These are phyloP conservation scores for Daldinia sp. DNA, from an alignment of 2,329 filamentous ascomycete genomes.

Conservation along the genomic window DNA sequence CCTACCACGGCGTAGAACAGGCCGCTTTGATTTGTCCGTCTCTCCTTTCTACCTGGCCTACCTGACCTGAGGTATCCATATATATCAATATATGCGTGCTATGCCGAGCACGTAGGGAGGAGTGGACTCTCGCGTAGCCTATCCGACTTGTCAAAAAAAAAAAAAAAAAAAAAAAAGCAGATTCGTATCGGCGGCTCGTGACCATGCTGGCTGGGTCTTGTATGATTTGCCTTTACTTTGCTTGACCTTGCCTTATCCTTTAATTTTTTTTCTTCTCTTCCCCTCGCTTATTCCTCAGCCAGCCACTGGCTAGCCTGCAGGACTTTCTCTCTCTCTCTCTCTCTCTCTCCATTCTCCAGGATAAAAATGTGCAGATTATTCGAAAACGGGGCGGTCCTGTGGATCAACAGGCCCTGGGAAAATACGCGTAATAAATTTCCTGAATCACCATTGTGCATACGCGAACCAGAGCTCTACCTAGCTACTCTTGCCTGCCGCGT, in stretches of 20 bases:
- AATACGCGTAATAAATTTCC: constrained; percentile 1
- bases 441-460: neutral
- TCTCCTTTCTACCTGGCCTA: neutral
- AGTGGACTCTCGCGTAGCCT: neutral
- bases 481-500: neutral
- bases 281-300: neutral
- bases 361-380: neutral
- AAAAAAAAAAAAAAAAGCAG: neutral
- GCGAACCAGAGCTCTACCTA: neutral
- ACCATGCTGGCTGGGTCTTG: neutral
- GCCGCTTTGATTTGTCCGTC: neutral
- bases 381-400: neutral
- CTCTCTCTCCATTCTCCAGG: neutral
- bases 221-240: neutral
- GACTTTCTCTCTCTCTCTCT: too few species aligned
- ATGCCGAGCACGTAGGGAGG: neutral
- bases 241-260: too few species aligned
- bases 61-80: neutral
- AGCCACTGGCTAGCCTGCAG: neutral
- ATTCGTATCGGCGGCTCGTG: neutral
- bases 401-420: neutral
- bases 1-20: neutral
- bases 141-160: neutral
- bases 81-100: neutral
- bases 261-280: neutral